These are phyloP conservation scores for Fusarium praegraminearum DNA, from an alignment of 2,329 filamentous ascomycete genomes.

Conservation along the genomic window DNA sequence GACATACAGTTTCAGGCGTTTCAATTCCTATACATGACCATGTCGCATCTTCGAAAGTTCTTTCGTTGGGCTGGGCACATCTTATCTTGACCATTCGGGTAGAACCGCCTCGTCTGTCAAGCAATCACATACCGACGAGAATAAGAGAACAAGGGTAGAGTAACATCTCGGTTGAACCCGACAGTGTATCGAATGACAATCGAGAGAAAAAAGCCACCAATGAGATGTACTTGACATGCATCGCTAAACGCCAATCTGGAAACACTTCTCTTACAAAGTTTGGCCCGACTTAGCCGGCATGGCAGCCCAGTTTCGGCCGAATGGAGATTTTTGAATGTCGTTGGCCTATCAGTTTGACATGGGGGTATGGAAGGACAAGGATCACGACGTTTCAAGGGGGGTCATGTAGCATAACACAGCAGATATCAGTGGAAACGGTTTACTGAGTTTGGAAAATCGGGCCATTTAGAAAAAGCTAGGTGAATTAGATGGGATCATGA, in stretches of 20 bases:
- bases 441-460: conserved; percentile 6
- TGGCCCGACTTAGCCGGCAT: not conserved
- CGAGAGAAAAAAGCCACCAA: conserved; percentile 1
- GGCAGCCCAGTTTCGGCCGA: conserved; percentile 11
- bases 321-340: not conserved
- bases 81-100: conserved; percentile 19
- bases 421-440: not conserved
- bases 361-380: not conserved
- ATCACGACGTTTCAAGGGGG: not conserved
- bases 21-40: conserved; percentile 19
- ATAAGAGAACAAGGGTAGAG: not conserved
- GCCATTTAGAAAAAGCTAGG: not conserved
- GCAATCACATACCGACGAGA: not conserved
- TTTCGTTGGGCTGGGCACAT: conserved; percentile 7
- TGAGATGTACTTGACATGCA: not conserved
- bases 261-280: conserved; percentile 13
- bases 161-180: conserved; percentile 18
- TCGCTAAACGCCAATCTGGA: conserved; percentile 13
- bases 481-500: not conserved
- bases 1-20: conserved; percentile 17
- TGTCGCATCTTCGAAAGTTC: conserved; percentile 22
- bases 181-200: conserved; percentile 7
- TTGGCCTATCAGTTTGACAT: not conserved
- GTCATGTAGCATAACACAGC: not conserved
- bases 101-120: conserved; percentile 14